Base-by-base conservation (phyloP, 2,329 filamentous ascomycete genomes). In the Trichoderma cornu-damae region DNA sequence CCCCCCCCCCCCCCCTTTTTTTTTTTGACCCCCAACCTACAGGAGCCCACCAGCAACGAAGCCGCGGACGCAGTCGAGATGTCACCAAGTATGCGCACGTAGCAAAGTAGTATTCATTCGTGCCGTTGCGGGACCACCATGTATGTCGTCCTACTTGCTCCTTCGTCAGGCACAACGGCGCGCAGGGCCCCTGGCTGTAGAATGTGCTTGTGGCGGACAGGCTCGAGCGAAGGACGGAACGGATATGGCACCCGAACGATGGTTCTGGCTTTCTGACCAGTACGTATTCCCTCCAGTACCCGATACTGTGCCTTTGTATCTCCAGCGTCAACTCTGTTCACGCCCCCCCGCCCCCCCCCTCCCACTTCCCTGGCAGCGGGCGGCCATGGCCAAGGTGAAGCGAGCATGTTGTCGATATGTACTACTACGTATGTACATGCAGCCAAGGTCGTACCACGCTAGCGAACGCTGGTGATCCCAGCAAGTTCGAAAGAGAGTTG, bases 181-280 rank as follows among this genome's bases (percentile, higher is more conserved):
- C 55, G 53, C 55, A 58, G 49, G 48, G n/a, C n/a, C 38, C 56
- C 49, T 22, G 22, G 28, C 56, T 54, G 28, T 35, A 42, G 51
- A 56, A 50, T 30, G 43, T 30, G 24, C 26, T 24, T n/a, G 20
- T 46, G 26, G 34, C 40, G 47, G 48, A 16, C 53, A 32, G 28
- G 28, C 28, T 30, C 28, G 28, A 30, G n/a, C n/a, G 6, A 30
- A 30, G 28, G 28, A 30, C 28, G n/a, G 28, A 37, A 51, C 56
- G 59, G 59, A 48, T 56, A 52, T 51, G 52, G 52, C 37, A 61
- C 57, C 56, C 59, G 59, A 57, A 61, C 52, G 52, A n/a, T 57
- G 57, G 59, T 51, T 44, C 59, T 28, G 44, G 16, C 18, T n/a
- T 32, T 59, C 47, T 52, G 55, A 35, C 22, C 22, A 44, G 9